A percentile compares a stretch with the other conserved stretches of the same genome.
Conservation (phyloP, 2,329 filamentous ascomycete genomes). For the Penicillium occitanis region DNA sequence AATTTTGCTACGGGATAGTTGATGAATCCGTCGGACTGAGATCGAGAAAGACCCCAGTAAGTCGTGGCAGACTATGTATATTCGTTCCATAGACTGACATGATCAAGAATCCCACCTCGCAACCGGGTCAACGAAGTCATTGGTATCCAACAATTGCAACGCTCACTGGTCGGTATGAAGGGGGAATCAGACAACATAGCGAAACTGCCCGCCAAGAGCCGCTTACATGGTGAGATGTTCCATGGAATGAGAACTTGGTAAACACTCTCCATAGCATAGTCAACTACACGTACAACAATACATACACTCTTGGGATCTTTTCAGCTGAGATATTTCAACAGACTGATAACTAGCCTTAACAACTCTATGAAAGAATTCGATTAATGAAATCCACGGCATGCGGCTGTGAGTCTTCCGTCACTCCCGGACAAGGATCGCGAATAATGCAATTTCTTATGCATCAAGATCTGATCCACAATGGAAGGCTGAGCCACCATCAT, state of each 20-base stretch:
- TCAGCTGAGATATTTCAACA: not conserved
- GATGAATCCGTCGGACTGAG: not conserved
- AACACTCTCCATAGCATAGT: too few species aligned
- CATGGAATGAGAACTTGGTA: constrained; percentile 2
- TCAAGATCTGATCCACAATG: constrained; percentile 3
- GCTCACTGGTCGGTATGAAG: constrained; percentile 10
- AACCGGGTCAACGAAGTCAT: constrained; percentile 14
- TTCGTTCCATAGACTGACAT: not conserved
- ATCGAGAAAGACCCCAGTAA: not conserved
- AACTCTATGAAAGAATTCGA: not conserved
- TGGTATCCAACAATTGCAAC: constrained; percentile 5
- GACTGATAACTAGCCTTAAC: not conserved
- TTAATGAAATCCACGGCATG: not conserved
- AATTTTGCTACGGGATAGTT: not conserved
- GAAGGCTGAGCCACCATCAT: constrained; percentile 3
- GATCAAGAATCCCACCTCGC: not conserved
- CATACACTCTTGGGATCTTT: not conserved
- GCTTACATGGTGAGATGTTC: constrained; percentile 4
- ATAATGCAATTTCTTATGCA: constrained; percentile 10
- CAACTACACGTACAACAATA: not conserved
- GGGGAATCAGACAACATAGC: constrained; percentile 1
- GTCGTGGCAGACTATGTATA: not conserved
- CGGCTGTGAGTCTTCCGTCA: not conserved
- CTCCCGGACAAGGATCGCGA: not conserved
- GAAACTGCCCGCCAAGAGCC: constrained; percentile 6